Conservation (phyloP, 1,284 basidiomycete genomes). For the Ustilago hordei region DNA sequence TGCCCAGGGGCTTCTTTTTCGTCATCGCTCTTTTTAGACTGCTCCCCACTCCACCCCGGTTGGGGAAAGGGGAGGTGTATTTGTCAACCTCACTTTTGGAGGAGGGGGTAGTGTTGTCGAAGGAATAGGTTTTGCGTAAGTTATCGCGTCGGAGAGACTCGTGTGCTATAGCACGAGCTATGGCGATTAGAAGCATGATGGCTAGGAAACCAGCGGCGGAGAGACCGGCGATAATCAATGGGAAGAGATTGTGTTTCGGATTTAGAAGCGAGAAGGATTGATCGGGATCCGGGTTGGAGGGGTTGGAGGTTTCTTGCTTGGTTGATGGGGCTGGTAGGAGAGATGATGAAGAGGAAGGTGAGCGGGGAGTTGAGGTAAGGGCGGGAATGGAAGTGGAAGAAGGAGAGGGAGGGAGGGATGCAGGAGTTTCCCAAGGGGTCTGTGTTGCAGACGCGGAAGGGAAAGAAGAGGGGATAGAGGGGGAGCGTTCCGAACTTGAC, state of each 20-base stretch:
- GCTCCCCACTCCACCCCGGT: not conserved
- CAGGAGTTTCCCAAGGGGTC: no score
- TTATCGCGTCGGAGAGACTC: constrained; percentile 39
- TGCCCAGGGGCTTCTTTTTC: constrained; percentile 42
- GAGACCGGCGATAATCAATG: constrained; percentile 42
- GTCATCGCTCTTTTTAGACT: constrained; percentile 45
- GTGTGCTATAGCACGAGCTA: constrained; percentile 36
- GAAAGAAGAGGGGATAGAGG: constrained; percentile 2
- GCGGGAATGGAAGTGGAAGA: not conserved
- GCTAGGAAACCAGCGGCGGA: constrained; percentile 29
- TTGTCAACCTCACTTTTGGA: constrained; percentile 4
- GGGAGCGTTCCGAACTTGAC: constrained; percentile 9
- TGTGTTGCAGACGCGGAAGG: not conserved
- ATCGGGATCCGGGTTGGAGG: not conserved
- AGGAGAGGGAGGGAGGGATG: not conserved
- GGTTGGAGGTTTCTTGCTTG: not conserved
- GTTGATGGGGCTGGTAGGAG: not conserved
- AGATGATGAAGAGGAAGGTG: not conserved
- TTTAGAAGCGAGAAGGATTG: constrained; percentile 1
- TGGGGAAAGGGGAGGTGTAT: constrained; percentile 12
- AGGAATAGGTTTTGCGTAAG: constrained; percentile 22
- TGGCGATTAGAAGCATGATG: constrained; percentile 49
- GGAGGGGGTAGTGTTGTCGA: constrained; percentile 13
- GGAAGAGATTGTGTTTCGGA: constrained; percentile 52
- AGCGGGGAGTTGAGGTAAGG: constrained; percentile 1